These are phyloP conservation scores for Phytophthora melonis DNA, from an alignment of 352 stramenopile genomes.

Conservation along the genomic window DNA sequence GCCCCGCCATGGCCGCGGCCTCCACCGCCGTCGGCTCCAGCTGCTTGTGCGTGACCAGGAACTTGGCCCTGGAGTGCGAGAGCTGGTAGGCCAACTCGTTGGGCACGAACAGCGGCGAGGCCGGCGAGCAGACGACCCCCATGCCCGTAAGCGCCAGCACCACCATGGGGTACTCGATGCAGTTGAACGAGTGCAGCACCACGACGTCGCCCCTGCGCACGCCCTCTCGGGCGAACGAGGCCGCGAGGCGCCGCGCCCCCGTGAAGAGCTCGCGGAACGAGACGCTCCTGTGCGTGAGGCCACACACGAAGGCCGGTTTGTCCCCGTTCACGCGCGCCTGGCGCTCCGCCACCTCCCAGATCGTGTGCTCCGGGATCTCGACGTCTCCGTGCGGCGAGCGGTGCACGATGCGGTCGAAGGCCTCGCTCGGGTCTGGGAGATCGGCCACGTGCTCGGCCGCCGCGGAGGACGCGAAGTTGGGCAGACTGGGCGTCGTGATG, in stretches of 20 bases:
- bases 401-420: conserved; percentile 49
- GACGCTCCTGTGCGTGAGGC: conserved; percentile 48
- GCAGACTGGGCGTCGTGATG: conserved; percentile 33
- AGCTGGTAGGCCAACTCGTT: conserved; percentile 56
- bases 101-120: conserved; percentile 51
- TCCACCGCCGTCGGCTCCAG: conserved; percentile 40
- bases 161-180: conserved; percentile 67
- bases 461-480: conserved; percentile 33
- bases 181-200: conserved; percentile 67
- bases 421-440: conserved; percentile 8
- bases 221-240: conserved; percentile 47
- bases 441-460: conserved; percentile 25
- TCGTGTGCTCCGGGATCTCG: conserved; percentile 46
- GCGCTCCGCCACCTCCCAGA: conserved; percentile 57
- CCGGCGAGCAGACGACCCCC: conserved; percentile 55
- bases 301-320: conserved; percentile 53
- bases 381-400: conserved; percentile 49
- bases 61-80: conserved; percentile 47
- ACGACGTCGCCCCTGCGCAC: conserved; percentile 60
- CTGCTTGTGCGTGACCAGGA: conserved; percentile 51
- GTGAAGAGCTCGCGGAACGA: conserved; percentile 53
- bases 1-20: conserved; percentile 34
- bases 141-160: conserved; percentile 50
- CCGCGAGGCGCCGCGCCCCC: conserved; percentile 41
- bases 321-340: conserved; percentile 43